Evolutionary conservation across 805 yeast genomes (phyloP).

Genomic region (Ogataea paraovalis): DNA sequence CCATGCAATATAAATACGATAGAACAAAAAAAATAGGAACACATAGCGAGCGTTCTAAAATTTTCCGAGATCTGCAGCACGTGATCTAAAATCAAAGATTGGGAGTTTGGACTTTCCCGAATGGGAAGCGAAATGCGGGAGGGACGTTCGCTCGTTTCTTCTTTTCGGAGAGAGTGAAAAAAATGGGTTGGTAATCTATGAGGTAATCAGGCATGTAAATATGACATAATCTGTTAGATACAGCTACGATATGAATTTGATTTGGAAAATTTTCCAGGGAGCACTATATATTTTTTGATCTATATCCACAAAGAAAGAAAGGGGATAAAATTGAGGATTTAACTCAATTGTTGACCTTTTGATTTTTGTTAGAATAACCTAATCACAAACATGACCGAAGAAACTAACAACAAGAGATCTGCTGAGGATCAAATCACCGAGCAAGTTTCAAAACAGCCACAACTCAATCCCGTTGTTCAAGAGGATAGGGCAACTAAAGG

Average conservation of each 20-base stretch:
- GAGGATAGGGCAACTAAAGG: conserved; percentile 43
- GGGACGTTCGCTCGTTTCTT: neutral
- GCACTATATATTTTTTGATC: neutral
- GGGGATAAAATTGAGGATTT: neutral
- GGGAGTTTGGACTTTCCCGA: conserved; percentile 15
- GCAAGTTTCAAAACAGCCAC: conserved; percentile 1
- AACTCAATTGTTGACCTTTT: neutral
- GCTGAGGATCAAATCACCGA: conserved; percentile 6
- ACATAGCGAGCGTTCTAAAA: neutral
- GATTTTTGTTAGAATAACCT: neutral
- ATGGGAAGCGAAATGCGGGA: conserved; percentile 13
- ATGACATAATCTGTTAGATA: neutral
- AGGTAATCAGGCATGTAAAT: too few species aligned
- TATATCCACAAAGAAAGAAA: neutral
- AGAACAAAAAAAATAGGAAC: neutral
- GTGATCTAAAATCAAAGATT: neutral
- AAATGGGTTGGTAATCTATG: too few species aligned
- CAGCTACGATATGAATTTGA: too few species aligned
- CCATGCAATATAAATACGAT: neutral
- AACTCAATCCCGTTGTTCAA: neutral
- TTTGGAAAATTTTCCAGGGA: neutral
- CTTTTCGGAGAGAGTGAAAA: too few species aligned
- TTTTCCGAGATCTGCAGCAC: conserved; percentile 1
- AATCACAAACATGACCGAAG: conserved; percentile 1
- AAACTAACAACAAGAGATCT: conserved; percentile 13